Evolutionary conservation across 1,139 yeast genomes (phyloP), one percentile per base, ranked within the genome.

Genomic region (Petasospora fabianii): DNA sequence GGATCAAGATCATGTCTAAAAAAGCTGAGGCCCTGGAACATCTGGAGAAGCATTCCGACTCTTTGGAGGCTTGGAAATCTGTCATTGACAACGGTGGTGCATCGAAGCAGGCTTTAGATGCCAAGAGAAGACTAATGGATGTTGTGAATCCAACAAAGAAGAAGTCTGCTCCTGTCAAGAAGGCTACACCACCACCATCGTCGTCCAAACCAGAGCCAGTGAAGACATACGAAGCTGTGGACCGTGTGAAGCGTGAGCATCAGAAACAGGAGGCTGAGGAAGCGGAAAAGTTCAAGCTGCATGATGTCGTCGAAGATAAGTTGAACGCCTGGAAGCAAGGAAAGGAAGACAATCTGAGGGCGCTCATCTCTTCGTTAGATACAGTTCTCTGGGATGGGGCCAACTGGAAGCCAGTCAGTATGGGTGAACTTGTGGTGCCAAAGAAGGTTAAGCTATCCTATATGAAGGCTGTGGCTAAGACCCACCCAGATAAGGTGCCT

Each of bases 401-500:
- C 37, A 66, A 74, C 49, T 75, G 95, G 94, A 68, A 79, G 58
- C 68, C 74, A 46, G 71, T 87, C 19, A 61, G 80, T 1, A 61
- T 83, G 49, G 73, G 83, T 13, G 97, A 92, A 42, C 67, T 94
- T 44, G 92, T 92, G 51, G 66, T 90, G 50, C 90, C 95, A n/a
- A 88, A 87, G 53, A 88, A 84, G 58, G 97, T 90, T 32, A 90
- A 92, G 59, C 66, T 90, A 33, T 71, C 71, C 24, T 94, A 92
- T 61, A 76, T 94, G 90, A 92, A 87, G 60, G 97, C 96, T 1
- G 94, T 88, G 30, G 81, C 96, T 24, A 78, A 82, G 50, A 87
- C 94, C 6, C 99, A 94, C 58, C 98, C 98, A 0, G 98, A 94
- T 60, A 94, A 94, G 60, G 66, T 88, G 29, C 68, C 77, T 5